Base-by-base conservation (phyloP, 768 basidiomycete species). In the Tremella yokohamensis region DNA sequence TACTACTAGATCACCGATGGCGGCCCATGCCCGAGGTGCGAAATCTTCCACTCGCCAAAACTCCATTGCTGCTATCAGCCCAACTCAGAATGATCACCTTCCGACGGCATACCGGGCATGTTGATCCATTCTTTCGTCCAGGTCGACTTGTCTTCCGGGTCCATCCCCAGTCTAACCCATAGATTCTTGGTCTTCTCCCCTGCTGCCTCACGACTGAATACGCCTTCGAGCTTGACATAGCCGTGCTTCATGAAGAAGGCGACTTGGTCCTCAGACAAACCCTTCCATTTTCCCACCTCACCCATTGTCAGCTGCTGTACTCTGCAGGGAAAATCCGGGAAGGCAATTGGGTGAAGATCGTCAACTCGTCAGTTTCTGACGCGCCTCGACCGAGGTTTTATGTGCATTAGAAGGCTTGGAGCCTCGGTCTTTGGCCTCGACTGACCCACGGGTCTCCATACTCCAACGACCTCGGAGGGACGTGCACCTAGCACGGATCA, bases 1-100 rank as follows among this genome's bases (percentile, higher is more conserved):
- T 16, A 45, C 84, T 12, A 85, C 77, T 18, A 85, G 77, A 57
- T 85, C 84, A 57, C 80, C 79, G 47, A 86, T 86, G 9, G 83
- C 83, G 18, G 77, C 80, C 83, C 84, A 85, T 20, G 82, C 83
- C 81, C 82, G 24, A 8, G 61, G 60, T 12, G 57, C 24, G 29
- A 62, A 62, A 9, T 20, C 48, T 25, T 54, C 22, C 15, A 58
- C 45, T n/a, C 39, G 40, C 24, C 22, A 45, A 45, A 6, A 45
- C 19, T 51, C 38, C 19, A 34, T 42, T n/a, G 47, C 22, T 20
- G 13, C 8, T 22, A 19, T 18, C 18, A 40, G 47, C 37, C 19
- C 39, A 9, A 29, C 40, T 40, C 61, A 38, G 53, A 11, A 63
- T 57, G 29, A 34, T 34, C 29, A 6, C 11, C 6, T 34, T 11